These are phyloP conservation scores for Pyronema omphalodes DNA, from an alignment of 495 filamentous ascomycete genomes.

Conservation along the genomic window DNA sequence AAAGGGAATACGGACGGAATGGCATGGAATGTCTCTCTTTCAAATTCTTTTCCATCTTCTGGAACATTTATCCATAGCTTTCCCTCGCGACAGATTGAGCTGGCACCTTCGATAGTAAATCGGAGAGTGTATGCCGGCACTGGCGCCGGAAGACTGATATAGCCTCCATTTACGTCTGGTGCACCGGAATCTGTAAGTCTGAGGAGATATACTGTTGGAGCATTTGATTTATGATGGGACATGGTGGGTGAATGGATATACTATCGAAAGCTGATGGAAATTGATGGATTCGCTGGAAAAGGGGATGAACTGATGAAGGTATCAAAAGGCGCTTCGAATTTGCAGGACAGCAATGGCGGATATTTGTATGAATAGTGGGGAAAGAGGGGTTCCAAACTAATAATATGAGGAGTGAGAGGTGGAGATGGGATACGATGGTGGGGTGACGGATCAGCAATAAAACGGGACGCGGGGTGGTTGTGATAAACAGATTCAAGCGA, in stretches of 20 bases:
- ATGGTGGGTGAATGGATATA: neutral
- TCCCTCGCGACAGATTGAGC: slow-evolving; percentile 83
- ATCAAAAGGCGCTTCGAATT: too few species aligned
- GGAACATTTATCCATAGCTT: slow-evolving; percentile 95
- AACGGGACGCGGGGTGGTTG: too few species aligned
- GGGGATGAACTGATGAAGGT: too few species aligned
- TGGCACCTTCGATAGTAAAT: slow-evolving; percentile 88
- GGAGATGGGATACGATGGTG: too few species aligned
- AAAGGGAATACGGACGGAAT: slow-evolving; percentile 49
- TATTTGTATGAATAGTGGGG: too few species aligned
- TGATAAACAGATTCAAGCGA: too few species aligned
- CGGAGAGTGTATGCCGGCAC: slow-evolving; percentile 55
- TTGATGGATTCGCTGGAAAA: too few species aligned
- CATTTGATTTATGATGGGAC: neutral
- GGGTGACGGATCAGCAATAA: too few species aligned
- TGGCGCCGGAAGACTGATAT: slow-evolving; percentile 76
- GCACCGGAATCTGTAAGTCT: slow-evolving; percentile 82
- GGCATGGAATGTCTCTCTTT: slow-evolving; percentile 57
- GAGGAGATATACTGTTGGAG: slow-evolving; percentile 51
- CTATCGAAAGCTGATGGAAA: too few species aligned
- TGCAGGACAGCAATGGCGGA: too few species aligned
- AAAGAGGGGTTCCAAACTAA: too few species aligned
- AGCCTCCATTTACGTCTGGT: slow-evolving; percentile 72
- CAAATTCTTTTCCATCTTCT: slow-evolving; percentile 49
- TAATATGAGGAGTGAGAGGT: too few species aligned